These are phyloP conservation scores for Basidiobolus heterosporus DNA, from an alignment of 371 early-diverging fungal genomes.

Conservation along the genomic window DNA sequence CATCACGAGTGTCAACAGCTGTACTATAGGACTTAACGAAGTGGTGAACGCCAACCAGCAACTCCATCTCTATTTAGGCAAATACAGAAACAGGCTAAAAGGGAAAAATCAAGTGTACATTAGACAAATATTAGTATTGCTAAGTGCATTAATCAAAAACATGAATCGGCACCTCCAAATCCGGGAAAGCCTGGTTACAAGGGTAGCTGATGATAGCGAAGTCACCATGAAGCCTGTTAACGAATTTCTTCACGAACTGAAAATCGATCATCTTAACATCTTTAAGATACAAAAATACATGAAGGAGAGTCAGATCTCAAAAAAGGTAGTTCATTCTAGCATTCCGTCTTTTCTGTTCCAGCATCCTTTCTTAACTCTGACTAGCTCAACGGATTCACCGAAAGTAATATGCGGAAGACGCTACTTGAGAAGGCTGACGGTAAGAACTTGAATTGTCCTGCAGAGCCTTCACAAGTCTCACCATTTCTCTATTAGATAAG, in stretches of 20 bases:
- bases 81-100: constrained; percentile 47
- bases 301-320: constrained; percentile 47
- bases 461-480: no score
- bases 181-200: constrained; percentile 11
- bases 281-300: constrained; percentile 63
- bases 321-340: constrained; percentile 26
- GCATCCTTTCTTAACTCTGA: no score
- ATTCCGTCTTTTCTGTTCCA: no score
- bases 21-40: no score
- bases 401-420: constrained; percentile 1
- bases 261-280: constrained; percentile 73
- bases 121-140: constrained; percentile 35
- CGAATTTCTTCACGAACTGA: constrained; percentile 47
- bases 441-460: no score
- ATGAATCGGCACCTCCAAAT: constrained; percentile 1
- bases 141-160: constrained; percentile 15
- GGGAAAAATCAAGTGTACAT: constrained; percentile 66
- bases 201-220: neutral
- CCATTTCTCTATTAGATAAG: no score
- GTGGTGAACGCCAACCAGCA: no score
- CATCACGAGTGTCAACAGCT: constrained; percentile 32
- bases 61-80: constrained; percentile 30
- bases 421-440: neutral
- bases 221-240: constrained; percentile 17
- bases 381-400: constrained; percentile 4